Percentiles rank a stretch among this genome's conserved stretches.
Conservation (phyloP, 2,329 filamentous ascomycete species). For the Lachnellula arida region DNA sequence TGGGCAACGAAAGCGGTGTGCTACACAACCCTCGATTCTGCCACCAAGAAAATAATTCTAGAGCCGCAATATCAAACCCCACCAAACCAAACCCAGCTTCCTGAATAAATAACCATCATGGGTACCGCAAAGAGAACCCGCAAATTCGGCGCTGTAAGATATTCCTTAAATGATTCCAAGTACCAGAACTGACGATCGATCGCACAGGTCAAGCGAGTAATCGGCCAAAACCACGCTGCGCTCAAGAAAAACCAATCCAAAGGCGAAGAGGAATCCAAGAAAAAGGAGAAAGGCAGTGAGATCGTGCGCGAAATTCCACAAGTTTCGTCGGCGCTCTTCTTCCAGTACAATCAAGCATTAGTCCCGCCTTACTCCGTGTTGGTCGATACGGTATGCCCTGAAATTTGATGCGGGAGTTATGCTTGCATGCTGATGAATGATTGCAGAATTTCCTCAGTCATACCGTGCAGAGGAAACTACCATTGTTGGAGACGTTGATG, state of each 20-base stretch:
- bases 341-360: constrained; percentile 81
- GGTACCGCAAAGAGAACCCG: constrained; percentile 84
- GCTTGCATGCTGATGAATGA: not conserved
- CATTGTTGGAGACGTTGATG: constrained; percentile 85
- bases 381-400: constrained; percentile 48
- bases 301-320: constrained; percentile 75
- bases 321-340: constrained; percentile 80
- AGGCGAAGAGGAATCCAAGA: constrained; percentile 55
- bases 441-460: constrained; percentile 82
- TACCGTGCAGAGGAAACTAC: constrained; percentile 86
- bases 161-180: constrained; percentile 21
- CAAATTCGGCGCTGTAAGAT: constrained; percentile 71
- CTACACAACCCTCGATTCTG: no score
- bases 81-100: not conserved
- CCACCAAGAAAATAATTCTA: not conserved
- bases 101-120: constrained; percentile 42
- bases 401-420: no score
- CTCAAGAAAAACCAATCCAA: constrained; percentile 76
- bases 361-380: constrained; percentile 72
- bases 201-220: constrained; percentile 66
- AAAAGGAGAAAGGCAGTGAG: constrained; percentile 50
- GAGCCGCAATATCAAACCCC: not conserved
- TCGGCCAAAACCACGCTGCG: constrained; percentile 74
- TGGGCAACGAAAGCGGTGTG: constrained; percentile 10
- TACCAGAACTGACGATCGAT: constrained; percentile 10